Base-by-base conservation (phyloP, 176 grass and related monocot genomes). In the Aegilops speltoides region DNA sequence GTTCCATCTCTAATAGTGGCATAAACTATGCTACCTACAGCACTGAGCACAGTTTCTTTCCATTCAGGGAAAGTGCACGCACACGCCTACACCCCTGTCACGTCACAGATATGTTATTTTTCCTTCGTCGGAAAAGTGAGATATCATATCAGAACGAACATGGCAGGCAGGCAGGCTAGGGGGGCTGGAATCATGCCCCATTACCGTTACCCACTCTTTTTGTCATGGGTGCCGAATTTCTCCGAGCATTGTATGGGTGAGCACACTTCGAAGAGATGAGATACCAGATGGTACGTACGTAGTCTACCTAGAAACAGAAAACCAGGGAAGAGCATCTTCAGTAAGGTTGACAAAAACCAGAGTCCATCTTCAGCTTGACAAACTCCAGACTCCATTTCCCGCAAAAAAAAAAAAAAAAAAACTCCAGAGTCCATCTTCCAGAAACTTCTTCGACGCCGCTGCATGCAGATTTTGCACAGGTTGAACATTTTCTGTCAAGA, bases 231-330 rank as follows among this genome's bases (percentile, higher is more conserved):
- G 15, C 41, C 34, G 54, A 81, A 83, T 59, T 79, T 81, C 74
- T 80, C 40, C 79, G 68, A 87, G 70, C 85, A 88, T 84, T 88
- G 69, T 82, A 23, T 91, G 40, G 73, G 76, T 56, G 63, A 38
- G 6, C 17, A 52, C 86, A 22, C 79, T 82, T 46, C 24, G 26
- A 65, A 33, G 62, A 79, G 41, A 68, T 46, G 37, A 86, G 79
- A 84, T 84, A 79, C 2, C 72, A 71, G 33, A 65, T 28, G 72
- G 41, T 73, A 4, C 2, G 37, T 26, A 4, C 2, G 70, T 28
- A 46, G 7, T 36, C 6, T 36, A 25, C 22, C 37, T 41, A 65
- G 4, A 43, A 2, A 80, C 15, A 54, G 50, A 54, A 54, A 54
- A 59, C 7, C 3, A 8, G 3, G 16, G 19, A 17, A 9, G 40